Evolutionary conservation across 2,329 filamentous ascomycete species (phyloP).

Genomic region (Didymella lethalis): DNA sequence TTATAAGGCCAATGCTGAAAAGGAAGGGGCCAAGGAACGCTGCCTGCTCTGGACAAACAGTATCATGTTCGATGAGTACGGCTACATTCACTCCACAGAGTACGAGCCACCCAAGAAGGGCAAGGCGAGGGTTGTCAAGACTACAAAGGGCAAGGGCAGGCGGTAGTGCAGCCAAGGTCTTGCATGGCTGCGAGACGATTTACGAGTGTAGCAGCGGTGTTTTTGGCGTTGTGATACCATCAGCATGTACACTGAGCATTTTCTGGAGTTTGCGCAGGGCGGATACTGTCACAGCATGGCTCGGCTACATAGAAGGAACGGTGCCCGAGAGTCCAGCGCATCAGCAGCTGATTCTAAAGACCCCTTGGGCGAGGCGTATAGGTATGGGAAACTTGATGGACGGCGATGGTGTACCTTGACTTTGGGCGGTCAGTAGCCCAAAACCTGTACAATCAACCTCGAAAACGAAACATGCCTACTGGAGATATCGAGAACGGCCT

Average conservation of each 20-base stretch:
- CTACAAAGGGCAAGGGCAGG: conserved; percentile 40
- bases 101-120: conserved; percentile 58
- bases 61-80: conserved; percentile 65
- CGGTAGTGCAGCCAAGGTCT: conserved; percentile 21
- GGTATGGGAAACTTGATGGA: neutral
- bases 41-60: conserved; percentile 73
- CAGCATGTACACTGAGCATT: conserved; percentile 27
- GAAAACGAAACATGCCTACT: neutral
- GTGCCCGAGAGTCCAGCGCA: neutral
- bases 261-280: conserved; percentile 28
- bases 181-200: conserved; percentile 22
- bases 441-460: neutral
- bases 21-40: conserved; percentile 62
- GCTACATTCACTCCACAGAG: conserved; percentile 66
- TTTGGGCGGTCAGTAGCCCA: neutral
- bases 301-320: conserved; percentile 11
- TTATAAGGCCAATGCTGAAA: conserved; percentile 65
- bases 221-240: conserved; percentile 36
- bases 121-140: conserved; percentile 51
- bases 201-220: conserved; percentile 33
- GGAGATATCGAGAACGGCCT: neutral
- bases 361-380: neutral
- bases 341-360: neutral
- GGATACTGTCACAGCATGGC: neutral
- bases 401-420: neutral